A percentile compares a stretch with the other conserved stretches of the same genome.
phyloP scores from a whole-genome alignment of 495 filamentous ascomycete genomes.

The Talaromyces trachyspermus region DNA sequence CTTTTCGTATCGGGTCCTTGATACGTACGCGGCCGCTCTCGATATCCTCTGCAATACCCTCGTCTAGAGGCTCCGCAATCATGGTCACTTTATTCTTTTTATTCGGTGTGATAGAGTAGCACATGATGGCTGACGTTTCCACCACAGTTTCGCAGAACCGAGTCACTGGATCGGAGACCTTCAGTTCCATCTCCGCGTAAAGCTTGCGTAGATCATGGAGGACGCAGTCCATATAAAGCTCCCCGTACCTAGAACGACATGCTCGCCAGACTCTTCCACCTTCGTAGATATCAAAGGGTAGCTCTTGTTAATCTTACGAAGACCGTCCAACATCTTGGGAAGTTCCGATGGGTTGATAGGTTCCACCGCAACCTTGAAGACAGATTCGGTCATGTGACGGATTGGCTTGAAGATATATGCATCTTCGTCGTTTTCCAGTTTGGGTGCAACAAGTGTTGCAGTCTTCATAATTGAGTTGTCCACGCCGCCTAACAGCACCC shows the following conservation, averaged over 20 bases:
- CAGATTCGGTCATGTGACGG: conserved; percentile 91
- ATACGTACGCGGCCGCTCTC: conserved; percentile 85
- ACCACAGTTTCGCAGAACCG: conserved; percentile 98
- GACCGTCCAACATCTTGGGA: conserved; percentile 97
- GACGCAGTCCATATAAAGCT: conserved; percentile 98
- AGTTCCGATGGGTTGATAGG: conserved; percentile 97
- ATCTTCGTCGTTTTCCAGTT: conserved; percentile 77
- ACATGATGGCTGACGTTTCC: conserved; percentile 94
- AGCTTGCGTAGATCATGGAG: conserved; percentile 87
- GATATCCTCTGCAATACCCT: conserved; percentile 92
- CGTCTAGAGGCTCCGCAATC: conserved; percentile 90
- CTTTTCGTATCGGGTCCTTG: conserved; percentile 85
- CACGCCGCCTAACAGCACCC: conserved; percentile 81
- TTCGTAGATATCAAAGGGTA: conserved; percentile 94
- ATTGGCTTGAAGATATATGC: conserved; percentile 92
- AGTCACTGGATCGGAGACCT: conserved; percentile 95
- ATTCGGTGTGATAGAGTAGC: conserved; percentile 94
- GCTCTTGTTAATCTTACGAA: conserved; percentile 94
- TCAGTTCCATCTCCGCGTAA: conserved; percentile 99
- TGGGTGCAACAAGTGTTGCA: conserved; percentile 83
- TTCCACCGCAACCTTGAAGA: conserved; percentile 96
- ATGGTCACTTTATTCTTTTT: conserved; percentile 99
- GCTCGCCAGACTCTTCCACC: conserved; percentile 97
- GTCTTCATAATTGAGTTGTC: conserved; percentile 99
- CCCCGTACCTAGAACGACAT: conserved; percentile 93